Percentiles rank a stretch among this genome's conserved stretches.
phyloP scores from a whole-genome alignment of 306 rosid species.

The Urtica urens region DNA sequence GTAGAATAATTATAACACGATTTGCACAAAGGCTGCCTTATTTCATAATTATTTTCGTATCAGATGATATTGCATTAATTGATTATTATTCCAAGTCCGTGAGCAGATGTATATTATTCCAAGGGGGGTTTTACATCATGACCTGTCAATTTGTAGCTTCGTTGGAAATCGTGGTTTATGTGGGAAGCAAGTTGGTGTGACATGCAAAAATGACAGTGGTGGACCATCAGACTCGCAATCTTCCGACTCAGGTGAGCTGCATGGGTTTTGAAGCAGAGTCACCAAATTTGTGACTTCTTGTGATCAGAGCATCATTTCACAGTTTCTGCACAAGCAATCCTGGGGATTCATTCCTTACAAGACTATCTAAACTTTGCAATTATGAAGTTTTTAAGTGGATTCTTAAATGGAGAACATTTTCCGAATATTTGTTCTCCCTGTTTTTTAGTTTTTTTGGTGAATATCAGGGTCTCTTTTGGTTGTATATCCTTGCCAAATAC shows the following conservation, averaged over 20 bases:
- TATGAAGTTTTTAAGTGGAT: too few species aligned
- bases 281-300: conserved; percentile 4
- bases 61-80: too few species aligned
- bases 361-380: too few species aligned
- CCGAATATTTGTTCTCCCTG: background rate
- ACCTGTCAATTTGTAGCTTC: conserved; percentile 45
- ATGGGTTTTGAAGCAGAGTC: conserved; percentile 1
- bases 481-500: too few species aligned
- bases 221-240: conserved; percentile 34
- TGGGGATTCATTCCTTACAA: too few species aligned
- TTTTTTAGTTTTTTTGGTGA: too few species aligned
- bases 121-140: conserved; percentile 9
- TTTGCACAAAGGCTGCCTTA: background rate
- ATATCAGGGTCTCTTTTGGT: too few species aligned
- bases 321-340: too few species aligned
- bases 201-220: conserved; percentile 58
- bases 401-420: too few species aligned
- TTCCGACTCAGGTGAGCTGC: conserved; percentile 38
- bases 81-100: too few species aligned
- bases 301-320: conserved; percentile 4
- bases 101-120: background rate
- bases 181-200: conserved; percentile 50
- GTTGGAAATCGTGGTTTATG: conserved; percentile 90
- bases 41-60: background rate
- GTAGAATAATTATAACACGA: background rate